Conservation (phyloP, 2,329 filamentous ascomycete species). For the Apiospora saccharicola region DNA sequence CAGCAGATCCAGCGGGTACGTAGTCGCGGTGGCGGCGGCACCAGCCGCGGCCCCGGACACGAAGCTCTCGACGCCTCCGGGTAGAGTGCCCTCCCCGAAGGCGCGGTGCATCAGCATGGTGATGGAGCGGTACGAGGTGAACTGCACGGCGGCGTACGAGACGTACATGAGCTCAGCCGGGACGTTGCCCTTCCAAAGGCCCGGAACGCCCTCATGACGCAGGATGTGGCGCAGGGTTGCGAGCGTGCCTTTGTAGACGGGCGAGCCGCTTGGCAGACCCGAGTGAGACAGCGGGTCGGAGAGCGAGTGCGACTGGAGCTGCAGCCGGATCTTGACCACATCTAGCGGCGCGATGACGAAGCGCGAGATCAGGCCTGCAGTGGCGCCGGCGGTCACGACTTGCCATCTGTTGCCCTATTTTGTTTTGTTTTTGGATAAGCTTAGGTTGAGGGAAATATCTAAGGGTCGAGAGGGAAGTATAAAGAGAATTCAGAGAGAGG, state of each 20-base stretch:
- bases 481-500: background rate
- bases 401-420: conserved; percentile 62
- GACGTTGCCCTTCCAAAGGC: conserved; percentile 97
- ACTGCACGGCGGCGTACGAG: conserved; percentile 88
- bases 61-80: conserved; percentile 78
- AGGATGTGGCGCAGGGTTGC: conserved; percentile 80
- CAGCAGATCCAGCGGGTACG: conserved; percentile 92
- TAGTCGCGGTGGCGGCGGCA: conserved; percentile 79
- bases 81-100: conserved; percentile 56
- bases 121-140: conserved; percentile 82
- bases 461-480: conserved; percentile 18
- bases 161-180: conserved; percentile 95
- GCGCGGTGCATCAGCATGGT: conserved; percentile 70
- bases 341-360: conserved; percentile 96
- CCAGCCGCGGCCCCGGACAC: conserved; percentile 84
- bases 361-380: conserved; percentile 86
- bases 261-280: conserved; percentile 51
- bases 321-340: conserved; percentile 96
- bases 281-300: conserved; percentile 73
- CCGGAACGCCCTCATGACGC: conserved; percentile 80
- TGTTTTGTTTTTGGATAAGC: conserved; percentile 12
- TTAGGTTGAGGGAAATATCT: background rate
- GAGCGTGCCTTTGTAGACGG: conserved; percentile 77
- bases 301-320: conserved; percentile 87
- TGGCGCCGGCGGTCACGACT: conserved; percentile 63